These are phyloP conservation scores for Colletotrichum chlorophyti DNA, from an alignment of 2,329 filamentous ascomycete genomes.

Conservation along the genomic window DNA sequence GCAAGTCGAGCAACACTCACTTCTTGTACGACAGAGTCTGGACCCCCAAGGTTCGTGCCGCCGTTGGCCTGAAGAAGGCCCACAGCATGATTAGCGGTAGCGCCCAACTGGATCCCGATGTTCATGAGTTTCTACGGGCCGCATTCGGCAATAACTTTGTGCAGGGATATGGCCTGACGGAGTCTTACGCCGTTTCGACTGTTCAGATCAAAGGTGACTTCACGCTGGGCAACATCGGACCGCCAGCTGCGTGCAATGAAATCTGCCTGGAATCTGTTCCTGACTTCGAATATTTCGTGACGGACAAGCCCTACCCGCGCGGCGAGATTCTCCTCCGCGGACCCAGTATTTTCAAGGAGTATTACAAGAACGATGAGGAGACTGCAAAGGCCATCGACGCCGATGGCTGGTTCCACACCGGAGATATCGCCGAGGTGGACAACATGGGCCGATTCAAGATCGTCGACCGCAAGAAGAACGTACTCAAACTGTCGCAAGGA, in stretches of 20 bases:
- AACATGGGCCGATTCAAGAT: conserved; percentile 87
- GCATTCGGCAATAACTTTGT: conserved; percentile 80
- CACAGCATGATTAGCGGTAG: conserved; percentile 84
- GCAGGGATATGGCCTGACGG: conserved; percentile 94
- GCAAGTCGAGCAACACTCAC: conserved; percentile 80
- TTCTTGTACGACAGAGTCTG: conserved; percentile 86
- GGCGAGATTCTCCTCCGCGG: conserved; percentile 89
- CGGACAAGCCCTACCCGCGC: conserved; percentile 87
- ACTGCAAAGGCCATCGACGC: conserved; percentile 81
- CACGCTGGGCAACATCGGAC: conserved; percentile 81
- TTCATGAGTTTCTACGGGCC: conserved; percentile 88
- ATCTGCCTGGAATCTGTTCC: conserved; percentile 85
- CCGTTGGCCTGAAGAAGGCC: conserved; percentile 78
- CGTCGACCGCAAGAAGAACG: conserved; percentile 97
- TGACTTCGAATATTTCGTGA: conserved; percentile 90
- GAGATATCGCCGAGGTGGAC: conserved; percentile 89
- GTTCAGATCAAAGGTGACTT: conserved; percentile 77
- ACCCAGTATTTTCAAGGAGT: conserved; percentile 81
- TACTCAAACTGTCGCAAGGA: conserved; percentile 97
- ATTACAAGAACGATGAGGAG: conserved; percentile 90
- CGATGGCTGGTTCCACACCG: conserved; percentile 97
- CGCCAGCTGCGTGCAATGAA: conserved; percentile 71
- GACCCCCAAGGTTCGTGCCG: conserved; percentile 85
- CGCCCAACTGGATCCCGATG: conserved; percentile 85
- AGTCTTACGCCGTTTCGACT: conserved; percentile 82